Evolutionary conservation across 306 rosid genomes (phyloP).

Genomic region (Lupinus albus): DNA sequence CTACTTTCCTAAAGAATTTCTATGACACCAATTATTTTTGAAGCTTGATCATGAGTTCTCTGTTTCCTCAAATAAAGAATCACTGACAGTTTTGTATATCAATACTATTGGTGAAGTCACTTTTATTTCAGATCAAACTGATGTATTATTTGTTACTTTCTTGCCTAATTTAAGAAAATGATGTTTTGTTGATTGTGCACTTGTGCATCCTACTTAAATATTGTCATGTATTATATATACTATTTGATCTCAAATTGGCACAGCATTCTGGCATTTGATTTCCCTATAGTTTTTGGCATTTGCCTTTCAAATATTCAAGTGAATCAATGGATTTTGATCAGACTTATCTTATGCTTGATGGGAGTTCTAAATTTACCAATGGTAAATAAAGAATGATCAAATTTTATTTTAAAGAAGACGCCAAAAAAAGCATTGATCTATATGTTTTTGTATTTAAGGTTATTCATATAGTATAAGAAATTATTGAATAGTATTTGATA

Average conservation of each 20-base stretch:
- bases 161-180: conserved; percentile 39
- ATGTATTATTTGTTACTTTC: conserved; percentile 35
- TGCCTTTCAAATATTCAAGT: not conserved
- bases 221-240: conserved; percentile 23
- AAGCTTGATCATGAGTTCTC: conserved; percentile 38
- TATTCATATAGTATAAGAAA: too few species aligned
- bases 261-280: not conserved
- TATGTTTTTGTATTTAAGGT: too few species aligned
- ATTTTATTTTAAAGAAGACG: too few species aligned
- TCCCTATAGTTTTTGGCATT: not conserved
- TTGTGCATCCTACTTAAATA: conserved; percentile 28
- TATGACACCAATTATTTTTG: conserved; percentile 78
- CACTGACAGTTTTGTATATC: conserved; percentile 40
- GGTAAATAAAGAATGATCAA: not conserved
- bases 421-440: too few species aligned
- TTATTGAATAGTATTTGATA: too few species aligned
- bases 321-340: not conserved
- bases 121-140: conserved; percentile 37
- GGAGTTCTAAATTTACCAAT: not conserved
- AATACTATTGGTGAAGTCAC: conserved; percentile 29
- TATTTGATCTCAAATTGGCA: not conserved
- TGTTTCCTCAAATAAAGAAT: conserved; percentile 51
- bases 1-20: conserved; percentile 75
- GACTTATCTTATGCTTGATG: not conserved
- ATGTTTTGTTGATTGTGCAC: conserved; percentile 37